These are phyloP conservation scores for Lithospermum erythrorhizon DNA, from an alignment of 257 asterid species.

Conservation along the genomic window DNA sequence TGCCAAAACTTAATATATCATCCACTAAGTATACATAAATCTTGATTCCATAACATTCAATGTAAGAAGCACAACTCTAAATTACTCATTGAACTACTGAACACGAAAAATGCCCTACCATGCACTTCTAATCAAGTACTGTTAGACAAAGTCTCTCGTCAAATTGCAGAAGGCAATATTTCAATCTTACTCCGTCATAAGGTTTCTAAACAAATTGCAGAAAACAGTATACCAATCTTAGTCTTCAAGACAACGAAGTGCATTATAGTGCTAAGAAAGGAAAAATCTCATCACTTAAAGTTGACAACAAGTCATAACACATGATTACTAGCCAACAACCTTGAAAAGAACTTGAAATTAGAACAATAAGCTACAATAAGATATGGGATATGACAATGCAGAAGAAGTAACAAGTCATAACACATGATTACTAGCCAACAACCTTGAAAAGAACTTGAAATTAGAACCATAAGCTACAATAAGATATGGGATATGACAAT, in stretches of 20 bases:
- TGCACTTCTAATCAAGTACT: too few species aligned
- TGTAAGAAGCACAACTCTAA: too few species aligned
- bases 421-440: background rate
- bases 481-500: background rate
- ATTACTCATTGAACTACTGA: too few species aligned
- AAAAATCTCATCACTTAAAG: background rate
- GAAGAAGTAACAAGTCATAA: background rate
- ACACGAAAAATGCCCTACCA: too few species aligned
- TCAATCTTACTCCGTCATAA: background rate
- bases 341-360: background rate
- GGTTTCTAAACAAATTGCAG: background rate
- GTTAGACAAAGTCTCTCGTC: background rate
- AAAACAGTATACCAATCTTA: background rate
- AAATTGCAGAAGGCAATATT: background rate
- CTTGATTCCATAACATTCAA: too few species aligned
- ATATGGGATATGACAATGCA: background rate
- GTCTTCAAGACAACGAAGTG: too few species aligned
- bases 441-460: background rate
- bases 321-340: background rate
- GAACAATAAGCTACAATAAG: background rate
- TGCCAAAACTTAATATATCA: too few species aligned
- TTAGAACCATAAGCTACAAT: background rate
- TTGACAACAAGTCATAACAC: background rate
- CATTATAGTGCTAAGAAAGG: too few species aligned
- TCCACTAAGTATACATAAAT: too few species aligned